These are phyloP conservation scores for Ascodesmis nigricans DNA, from an alignment of 495 filamentous ascomycete genomes.

Conservation along the genomic window DNA sequence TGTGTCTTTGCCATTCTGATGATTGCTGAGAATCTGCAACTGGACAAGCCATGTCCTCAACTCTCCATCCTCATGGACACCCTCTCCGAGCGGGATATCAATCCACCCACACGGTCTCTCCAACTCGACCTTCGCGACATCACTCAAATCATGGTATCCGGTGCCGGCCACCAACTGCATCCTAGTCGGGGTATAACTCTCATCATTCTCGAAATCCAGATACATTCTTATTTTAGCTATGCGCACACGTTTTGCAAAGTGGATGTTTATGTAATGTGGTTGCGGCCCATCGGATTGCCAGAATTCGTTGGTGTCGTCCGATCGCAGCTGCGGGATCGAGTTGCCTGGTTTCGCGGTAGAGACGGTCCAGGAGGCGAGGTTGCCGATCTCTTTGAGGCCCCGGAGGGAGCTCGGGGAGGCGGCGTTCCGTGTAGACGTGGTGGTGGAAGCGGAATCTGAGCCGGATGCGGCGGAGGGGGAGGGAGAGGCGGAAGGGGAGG, in stretches of 20 bases:
- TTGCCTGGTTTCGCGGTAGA: constrained; percentile 79
- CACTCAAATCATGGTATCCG: constrained; percentile 63
- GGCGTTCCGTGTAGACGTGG: not conserved
- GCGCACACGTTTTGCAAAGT: constrained; percentile 82
- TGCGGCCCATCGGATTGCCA: constrained; percentile 98
- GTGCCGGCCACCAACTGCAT: constrained; percentile 73
- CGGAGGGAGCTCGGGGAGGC: constrained; percentile 4
- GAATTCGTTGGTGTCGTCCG: constrained; percentile 55
- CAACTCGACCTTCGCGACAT: constrained; percentile 60
- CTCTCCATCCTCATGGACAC: constrained; percentile 29
- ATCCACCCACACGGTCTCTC: constrained; percentile 73
- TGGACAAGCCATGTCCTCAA: constrained; percentile 72
- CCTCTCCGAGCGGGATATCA: constrained; percentile 52
- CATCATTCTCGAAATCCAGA: constrained; percentile 76
- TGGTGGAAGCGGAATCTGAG: not conserved
- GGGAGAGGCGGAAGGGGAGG: too few species aligned
- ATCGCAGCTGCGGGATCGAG: constrained; percentile 62
- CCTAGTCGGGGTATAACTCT: constrained; percentile 90
- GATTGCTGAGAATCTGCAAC: constrained; percentile 75
- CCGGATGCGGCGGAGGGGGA: too few species aligned
- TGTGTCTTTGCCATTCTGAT: constrained; percentile 98
- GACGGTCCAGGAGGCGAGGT: constrained; percentile 82
- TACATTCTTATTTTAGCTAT: constrained; percentile 67
- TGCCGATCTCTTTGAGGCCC: constrained; percentile 74
- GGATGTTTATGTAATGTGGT: constrained; percentile 77